Conservation (phyloP, 192 early-diverging fungal species). For the Chytriomyces confervae region DNA sequence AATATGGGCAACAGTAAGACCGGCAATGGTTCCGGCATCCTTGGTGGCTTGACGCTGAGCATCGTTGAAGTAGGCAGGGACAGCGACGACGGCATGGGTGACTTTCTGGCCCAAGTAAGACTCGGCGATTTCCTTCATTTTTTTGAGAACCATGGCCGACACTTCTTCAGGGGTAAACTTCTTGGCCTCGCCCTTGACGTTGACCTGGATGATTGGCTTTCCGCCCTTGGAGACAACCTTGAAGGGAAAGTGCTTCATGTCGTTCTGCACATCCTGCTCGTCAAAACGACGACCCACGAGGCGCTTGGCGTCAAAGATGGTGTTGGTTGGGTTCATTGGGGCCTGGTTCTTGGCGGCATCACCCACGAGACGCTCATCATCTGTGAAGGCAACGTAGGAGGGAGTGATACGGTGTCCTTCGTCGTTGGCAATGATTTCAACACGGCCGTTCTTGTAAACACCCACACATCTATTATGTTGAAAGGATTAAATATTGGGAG, state of each 20-base stretch:
- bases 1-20: constrained; percentile 82
- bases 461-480: constrained; percentile 84
- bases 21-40: constrained; percentile 85
- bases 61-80: constrained; percentile 97
- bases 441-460: constrained; percentile 89
- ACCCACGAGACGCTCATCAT: constrained; percentile 89
- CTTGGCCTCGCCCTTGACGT: constrained; percentile 85
- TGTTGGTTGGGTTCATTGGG: constrained; percentile 85
- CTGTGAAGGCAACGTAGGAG: constrained; percentile 93
- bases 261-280: constrained; percentile 87
- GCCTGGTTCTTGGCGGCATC: constrained; percentile 96
- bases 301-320: constrained; percentile 92
- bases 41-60: constrained; percentile 94
- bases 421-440: constrained; percentile 98
- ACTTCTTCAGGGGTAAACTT: constrained; percentile 92
- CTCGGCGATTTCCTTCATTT: constrained; percentile 71
- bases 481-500: background rate
- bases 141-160: constrained; percentile 94
- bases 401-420: constrained; percentile 92
- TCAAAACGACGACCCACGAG: constrained; percentile 85
- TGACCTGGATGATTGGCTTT: constrained; percentile 82
- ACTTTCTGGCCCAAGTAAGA: constrained; percentile 84
- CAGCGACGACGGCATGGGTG: constrained; percentile 92
- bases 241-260: constrained; percentile 96
- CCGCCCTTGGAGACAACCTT: constrained; percentile 79